Percentiles rank a stretch among this genome's conserved stretches.
These are phyloP conservation scores for Venturia pyrina DNA, from an alignment of 2,329 filamentous ascomycete genomes.

Conservation along the genomic window DNA sequence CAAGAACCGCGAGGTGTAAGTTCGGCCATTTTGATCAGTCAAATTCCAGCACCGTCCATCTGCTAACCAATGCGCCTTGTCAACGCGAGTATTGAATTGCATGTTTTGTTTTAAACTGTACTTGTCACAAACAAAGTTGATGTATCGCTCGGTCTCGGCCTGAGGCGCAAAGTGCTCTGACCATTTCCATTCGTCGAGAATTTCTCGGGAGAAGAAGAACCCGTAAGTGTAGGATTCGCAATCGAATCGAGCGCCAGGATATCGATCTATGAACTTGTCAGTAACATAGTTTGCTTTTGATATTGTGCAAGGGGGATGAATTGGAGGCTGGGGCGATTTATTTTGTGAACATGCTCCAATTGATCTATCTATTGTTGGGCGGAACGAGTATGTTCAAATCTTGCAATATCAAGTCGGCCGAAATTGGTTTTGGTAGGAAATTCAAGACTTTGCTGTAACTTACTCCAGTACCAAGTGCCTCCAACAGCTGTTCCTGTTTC, in stretches of 20 bases:
- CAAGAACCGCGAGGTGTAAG: slow-evolving; percentile 37
- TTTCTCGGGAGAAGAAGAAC: slow-evolving; percentile 32
- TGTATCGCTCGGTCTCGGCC: slow-evolving; percentile 47
- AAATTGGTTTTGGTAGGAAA: background rate
- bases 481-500: slow-evolving; percentile 33
- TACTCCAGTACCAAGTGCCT: slow-evolving; percentile 33
- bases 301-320: too few relatives aligned
- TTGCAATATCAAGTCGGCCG: background rate
- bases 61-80: slow-evolving; percentile 45
- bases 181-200: slow-evolving; percentile 41
- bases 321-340: too few relatives aligned
- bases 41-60: slow-evolving; percentile 39
- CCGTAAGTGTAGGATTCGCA: slow-evolving; percentile 38
- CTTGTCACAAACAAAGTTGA: slow-evolving; percentile 42
- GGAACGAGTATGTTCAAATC: background rate
- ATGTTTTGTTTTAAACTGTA: slow-evolving; percentile 47
- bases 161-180: slow-evolving; percentile 49
- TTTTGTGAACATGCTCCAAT: background rate
- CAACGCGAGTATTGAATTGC: slow-evolving; percentile 47
- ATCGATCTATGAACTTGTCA: slow-evolving; percentile 31
- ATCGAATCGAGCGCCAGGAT: slow-evolving; percentile 39
- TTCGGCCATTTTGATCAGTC: slow-evolving; percentile 45
- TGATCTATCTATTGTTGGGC: background rate
- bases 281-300: background rate
- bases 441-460: background rate